Evolutionary conservation across 805 yeast genomes (phyloP), one percentile per base, ranked within the genome.

Genomic region (Candida nanaspora): DNA sequence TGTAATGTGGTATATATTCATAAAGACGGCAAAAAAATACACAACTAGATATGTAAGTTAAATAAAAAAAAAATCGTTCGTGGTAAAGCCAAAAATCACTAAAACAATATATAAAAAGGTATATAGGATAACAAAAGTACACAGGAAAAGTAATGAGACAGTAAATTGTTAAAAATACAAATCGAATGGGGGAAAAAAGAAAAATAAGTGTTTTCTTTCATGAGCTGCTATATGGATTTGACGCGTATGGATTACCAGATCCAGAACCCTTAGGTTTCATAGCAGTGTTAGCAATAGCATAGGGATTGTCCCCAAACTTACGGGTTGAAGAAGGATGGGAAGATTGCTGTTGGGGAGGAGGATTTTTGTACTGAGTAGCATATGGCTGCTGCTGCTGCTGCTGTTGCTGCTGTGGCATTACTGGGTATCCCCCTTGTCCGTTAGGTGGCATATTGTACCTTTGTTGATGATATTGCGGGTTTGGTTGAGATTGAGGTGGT

Each of bases 241-340:
- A 32, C 40, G 31, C 34, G 16, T 35, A 26, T 11, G 37, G 37
- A 25, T 40, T 43, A 19, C 35, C 35, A 4, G 50, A 39, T 29
- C 30, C 40, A 9, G 35, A 32, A 6, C n/a, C 9, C 6, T 16
- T 16, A n/a, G 15, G 15, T 9, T 30, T 37, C 44, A 33, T 41
- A 2, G 43, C 46, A 8, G 41, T 37, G 14, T 40, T 35, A 15
- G 52, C 48, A 36, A 48, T 38, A 6, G 60, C 61, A 37, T 53
- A 54, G 10, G 57, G 59, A 38, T 50, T 45, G 11, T 37, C 39
- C 3, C 41, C 34, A 19, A 31, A 33, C 29, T 39, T 35, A 37
- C 44, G 42, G 18, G 49, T 49, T 37, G 47, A 35, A 18, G 43
- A 38, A 8, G 27, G 27, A 8, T 35, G 37, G 35, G 42, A 18